Conservation (phyloP, 2,329 filamentous ascomycete genomes). For the Penicillium sp. region DNA sequence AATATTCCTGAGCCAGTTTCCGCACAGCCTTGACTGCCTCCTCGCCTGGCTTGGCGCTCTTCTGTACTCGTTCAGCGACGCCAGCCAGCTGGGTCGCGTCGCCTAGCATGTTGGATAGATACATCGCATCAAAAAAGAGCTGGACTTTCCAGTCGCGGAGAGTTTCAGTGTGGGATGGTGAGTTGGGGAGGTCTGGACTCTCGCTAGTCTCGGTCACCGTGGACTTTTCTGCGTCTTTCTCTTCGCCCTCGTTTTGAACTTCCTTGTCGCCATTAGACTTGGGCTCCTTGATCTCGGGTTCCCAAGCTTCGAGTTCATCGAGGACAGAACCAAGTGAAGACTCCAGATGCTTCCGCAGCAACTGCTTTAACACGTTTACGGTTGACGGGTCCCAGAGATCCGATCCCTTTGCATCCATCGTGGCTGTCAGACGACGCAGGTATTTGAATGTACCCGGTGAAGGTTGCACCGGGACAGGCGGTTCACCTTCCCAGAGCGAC, state of each 20-base stretch:
- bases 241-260: neutral
- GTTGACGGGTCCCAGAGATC: slow-evolving; percentile 80
- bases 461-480: slow-evolving; percentile 72
- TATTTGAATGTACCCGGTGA: slow-evolving; percentile 73
- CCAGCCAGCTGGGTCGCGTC: slow-evolving; percentile 45
- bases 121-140: slow-evolving; percentile 38
- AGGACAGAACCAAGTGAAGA: slow-evolving; percentile 20
- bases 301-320: slow-evolving; percentile 18
- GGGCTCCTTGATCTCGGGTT: neutral
- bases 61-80: slow-evolving; percentile 44
- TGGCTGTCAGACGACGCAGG: slow-evolving; percentile 60
- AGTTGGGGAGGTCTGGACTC: neutral
- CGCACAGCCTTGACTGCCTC: slow-evolving; percentile 53
- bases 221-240: slow-evolving; percentile 3
- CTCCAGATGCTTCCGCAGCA: slow-evolving; percentile 52
- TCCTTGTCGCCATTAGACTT: neutral
- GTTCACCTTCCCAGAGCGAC: slow-evolving; percentile 76
- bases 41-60: slow-evolving; percentile 51
- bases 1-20: slow-evolving; percentile 71
- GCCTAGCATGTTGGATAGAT: slow-evolving; percentile 30
- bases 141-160: slow-evolving; percentile 37
- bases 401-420: slow-evolving; percentile 68
- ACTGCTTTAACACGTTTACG: slow-evolving; percentile 61
- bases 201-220: neutral
- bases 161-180: slow-evolving; percentile 6